phyloP scores from a whole-genome alignment of 768 basidiomycete species.

The Termitomyces sp. region DNA sequence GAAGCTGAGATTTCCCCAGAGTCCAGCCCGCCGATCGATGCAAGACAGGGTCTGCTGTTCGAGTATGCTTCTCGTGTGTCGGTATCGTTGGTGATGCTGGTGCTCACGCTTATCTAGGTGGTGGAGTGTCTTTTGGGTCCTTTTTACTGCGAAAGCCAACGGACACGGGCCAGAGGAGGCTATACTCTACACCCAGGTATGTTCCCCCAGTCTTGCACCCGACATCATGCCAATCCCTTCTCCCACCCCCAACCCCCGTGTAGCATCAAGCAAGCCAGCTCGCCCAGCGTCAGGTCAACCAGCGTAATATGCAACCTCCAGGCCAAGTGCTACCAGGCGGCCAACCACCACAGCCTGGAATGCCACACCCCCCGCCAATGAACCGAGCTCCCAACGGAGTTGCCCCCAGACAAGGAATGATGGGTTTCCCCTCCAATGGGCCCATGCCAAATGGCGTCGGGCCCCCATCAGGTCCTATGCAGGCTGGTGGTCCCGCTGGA shows the following conservation, averaged over 20 bases:
- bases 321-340: slow-evolving; percentile 19
- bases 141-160: slow-evolving; percentile 77
- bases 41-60: slow-evolving; percentile 76
- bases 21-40: slow-evolving; percentile 72
- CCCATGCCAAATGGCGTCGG: slow-evolving; percentile 23
- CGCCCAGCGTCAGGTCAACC: slow-evolving; percentile 25
- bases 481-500: slow-evolving; percentile 10
- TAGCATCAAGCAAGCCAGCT: slow-evolving; percentile 23
- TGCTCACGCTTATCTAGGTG: slow-evolving; percentile 41
- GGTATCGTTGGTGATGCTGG: not conserved
- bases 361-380: slow-evolving; percentile 21
- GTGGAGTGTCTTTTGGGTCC: slow-evolving; percentile 89
- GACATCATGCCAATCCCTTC: slow-evolving; percentile 8
- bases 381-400: slow-evolving; percentile 16
- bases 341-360: slow-evolving; percentile 17
- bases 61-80: slow-evolving; percentile 45
- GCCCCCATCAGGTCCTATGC: slow-evolving; percentile 17
- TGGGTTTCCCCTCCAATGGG: slow-evolving; percentile 19
- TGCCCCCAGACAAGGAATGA: slow-evolving; percentile 16
- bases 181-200: slow-evolving; percentile 63
- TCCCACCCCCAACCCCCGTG: not conserved
- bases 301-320: slow-evolving; percentile 15
- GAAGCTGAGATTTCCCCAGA: slow-evolving; percentile 67
- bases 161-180: slow-evolving; percentile 65
- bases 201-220: slow-evolving; percentile 20